Base-by-base conservation (phyloP, 169 alveolate genomes). In the Plasmodium berghei region DNA sequence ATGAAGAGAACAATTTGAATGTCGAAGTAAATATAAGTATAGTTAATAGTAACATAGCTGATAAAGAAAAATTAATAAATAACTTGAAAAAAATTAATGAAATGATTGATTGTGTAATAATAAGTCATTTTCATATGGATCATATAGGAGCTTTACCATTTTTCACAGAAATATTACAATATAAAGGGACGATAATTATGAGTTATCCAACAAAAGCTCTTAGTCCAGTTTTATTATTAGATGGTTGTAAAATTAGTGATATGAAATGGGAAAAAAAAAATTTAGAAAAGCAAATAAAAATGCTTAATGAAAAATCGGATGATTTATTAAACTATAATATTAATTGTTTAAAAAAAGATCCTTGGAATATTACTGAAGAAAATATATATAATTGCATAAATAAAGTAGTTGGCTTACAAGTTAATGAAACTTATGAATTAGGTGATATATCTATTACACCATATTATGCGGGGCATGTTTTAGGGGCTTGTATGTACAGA, bases 121-220 rank as follows among this genome's bases (percentile, higher is more conserved):
- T 98, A 18, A 97, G 99, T 59, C 99, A 98, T 93, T 99, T 98
- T 91, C 99, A 98, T 88, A 95, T 98, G 72, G 99, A 98, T 90
- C 99, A 99, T 88, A 96, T 98, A 86, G 99, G 99, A 1, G 99
- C 99, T n/a, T 93, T 99, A 24, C 99, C 99, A 42, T 98, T 96
- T 92, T 96, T 99, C 55, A 97, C 99, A 16, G 99, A 98, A 92
- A 93, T 96, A 72, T 93, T 97, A 87, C 93, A 96, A 56, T 95
- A 93, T 74, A 88, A 91, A 10, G 99, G 99, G 5, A 99, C 99
- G 2, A 94, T 98, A 42, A 93, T 96, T 54, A 97, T 98, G 98
- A 97, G 99, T 10, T 97, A 96, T 88, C 99, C 99, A 10, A 98
- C 99, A 1, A 97, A 97, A 80, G 98, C 99, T 2, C 94, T 99